phyloP scores from a whole-genome alignment of 2,329 filamentous ascomycete genomes.

The Trichophyton verrucosum region DNA sequence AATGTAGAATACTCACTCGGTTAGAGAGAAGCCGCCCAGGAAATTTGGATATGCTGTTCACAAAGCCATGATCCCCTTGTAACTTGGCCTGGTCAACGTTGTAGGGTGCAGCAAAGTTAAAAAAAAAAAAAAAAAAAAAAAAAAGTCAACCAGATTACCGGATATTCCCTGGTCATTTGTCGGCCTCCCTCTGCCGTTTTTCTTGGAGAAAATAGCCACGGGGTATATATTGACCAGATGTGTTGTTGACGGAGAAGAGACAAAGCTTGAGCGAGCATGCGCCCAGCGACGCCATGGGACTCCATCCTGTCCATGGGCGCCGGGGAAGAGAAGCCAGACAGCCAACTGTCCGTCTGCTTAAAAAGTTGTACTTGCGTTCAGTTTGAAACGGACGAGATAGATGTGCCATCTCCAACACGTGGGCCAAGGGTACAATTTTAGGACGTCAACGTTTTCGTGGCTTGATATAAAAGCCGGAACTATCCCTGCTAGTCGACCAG shows the following conservation, averaged over 20 bases:
- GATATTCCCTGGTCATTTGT: not conserved
- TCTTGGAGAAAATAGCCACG: not conserved
- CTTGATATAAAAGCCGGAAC: not conserved
- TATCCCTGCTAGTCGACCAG: not conserved
- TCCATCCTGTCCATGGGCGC: not conserved
- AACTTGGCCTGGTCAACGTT: not conserved
- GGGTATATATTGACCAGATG: not conserved
- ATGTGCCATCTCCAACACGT: not conserved
- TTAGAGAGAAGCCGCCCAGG: not conserved
- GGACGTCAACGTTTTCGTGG: not conserved
- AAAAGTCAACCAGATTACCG: not conserved
- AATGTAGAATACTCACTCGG: not conserved
- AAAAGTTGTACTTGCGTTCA: not conserved
- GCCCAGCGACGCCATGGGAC: not conserved
- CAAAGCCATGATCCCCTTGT: not conserved
- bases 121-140: not conserved
- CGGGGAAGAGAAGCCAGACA: not conserved
- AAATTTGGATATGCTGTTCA: not conserved
- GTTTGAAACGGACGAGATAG: not conserved
- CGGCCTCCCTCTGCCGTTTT: not conserved
- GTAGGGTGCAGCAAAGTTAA: not conserved
- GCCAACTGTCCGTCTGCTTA: not conserved
- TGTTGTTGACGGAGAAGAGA: not conserved
- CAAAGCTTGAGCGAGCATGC: not conserved
- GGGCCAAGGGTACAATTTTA: not conserved